These are phyloP conservation scores for Colletotrichum melonis DNA, from an alignment of 2,329 filamentous ascomycete genomes.

Conservation along the genomic window DNA sequence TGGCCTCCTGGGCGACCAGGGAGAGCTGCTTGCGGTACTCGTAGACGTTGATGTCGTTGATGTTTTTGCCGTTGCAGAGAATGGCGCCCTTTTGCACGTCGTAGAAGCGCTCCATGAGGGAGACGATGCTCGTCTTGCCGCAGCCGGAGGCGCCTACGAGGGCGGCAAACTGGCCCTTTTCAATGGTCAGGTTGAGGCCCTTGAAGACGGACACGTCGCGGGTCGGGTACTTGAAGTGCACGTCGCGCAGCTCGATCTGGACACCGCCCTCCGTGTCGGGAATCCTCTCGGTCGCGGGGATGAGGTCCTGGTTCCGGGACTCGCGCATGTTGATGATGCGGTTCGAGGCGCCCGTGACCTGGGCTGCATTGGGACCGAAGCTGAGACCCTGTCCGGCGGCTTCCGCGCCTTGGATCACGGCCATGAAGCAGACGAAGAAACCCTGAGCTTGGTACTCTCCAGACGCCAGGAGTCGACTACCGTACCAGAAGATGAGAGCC, in stretches of 20 bases:
- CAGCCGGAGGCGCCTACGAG: constrained; percentile 78
- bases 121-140: constrained; percentile 79
- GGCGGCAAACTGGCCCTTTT: constrained; percentile 77
- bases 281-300: constrained; percentile 48
- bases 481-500: constrained; percentile 76
- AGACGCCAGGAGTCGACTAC: constrained; percentile 66
- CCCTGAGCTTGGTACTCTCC: constrained; percentile 58
- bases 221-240: constrained; percentile 71
- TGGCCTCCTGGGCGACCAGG: constrained; percentile 80
- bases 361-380: constrained; percentile 73
- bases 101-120: constrained; percentile 77
- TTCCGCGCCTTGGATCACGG: constrained; percentile 75
- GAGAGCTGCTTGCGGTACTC: constrained; percentile 74
- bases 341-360: constrained; percentile 69
- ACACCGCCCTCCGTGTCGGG: constrained; percentile 61
- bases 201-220: constrained; percentile 68
- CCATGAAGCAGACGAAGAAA: constrained; percentile 72
- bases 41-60: constrained; percentile 68
- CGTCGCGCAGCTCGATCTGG: constrained; percentile 65
- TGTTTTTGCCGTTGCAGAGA: constrained; percentile 70
- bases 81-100: constrained; percentile 73
- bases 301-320: constrained; percentile 49
- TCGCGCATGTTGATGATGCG: constrained; percentile 66
- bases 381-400: constrained; percentile 74
- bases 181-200: constrained; percentile 71